phyloP scores from a whole-genome alignment of 805 yeast genomes.

The Metschnikowia peoriensis region DNA sequence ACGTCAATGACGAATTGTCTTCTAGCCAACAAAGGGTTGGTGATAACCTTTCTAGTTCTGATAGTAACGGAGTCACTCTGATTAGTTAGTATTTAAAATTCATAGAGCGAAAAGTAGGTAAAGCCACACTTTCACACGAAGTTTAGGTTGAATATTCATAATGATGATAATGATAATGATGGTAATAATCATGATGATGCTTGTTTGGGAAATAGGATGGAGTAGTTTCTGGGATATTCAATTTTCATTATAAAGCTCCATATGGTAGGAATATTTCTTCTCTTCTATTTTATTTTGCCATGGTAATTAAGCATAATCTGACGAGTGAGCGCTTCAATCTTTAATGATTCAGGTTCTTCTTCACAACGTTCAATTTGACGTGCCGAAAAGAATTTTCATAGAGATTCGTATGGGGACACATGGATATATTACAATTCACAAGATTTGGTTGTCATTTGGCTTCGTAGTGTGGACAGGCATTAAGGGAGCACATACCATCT shows the following conservation, averaged over 20 bases:
- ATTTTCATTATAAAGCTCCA: too few species aligned
- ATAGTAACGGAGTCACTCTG: constrained; percentile 99
- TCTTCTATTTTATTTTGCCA: too few species aligned
- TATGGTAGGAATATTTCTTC: too few species aligned
- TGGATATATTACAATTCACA: not conserved
- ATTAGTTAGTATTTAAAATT: constrained; percentile 20
- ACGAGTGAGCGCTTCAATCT: too few species aligned
- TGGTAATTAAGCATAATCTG: too few species aligned
- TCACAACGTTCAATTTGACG: too few species aligned
- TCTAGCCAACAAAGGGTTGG: constrained; percentile 99
- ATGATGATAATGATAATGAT: not conserved
- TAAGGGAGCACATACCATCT: constrained; percentile 21
- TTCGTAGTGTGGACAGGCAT: constrained; percentile 2
- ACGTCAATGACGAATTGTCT: constrained; percentile 99
- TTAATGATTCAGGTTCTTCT: too few species aligned
- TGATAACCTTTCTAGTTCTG: constrained; percentile 98
- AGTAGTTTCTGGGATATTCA: too few species aligned
- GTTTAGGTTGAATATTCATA: not conserved
- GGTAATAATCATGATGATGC: too few species aligned
- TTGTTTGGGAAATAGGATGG: too few species aligned
- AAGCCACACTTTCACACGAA: not conserved
- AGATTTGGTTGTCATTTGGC: not conserved
- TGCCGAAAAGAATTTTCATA: not conserved
- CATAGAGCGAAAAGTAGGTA: not conserved
- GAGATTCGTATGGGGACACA: not conserved